phyloP scores from a whole-genome alignment of 352 stramenopile species.

The Phytophthora citrophthora region DNA sequence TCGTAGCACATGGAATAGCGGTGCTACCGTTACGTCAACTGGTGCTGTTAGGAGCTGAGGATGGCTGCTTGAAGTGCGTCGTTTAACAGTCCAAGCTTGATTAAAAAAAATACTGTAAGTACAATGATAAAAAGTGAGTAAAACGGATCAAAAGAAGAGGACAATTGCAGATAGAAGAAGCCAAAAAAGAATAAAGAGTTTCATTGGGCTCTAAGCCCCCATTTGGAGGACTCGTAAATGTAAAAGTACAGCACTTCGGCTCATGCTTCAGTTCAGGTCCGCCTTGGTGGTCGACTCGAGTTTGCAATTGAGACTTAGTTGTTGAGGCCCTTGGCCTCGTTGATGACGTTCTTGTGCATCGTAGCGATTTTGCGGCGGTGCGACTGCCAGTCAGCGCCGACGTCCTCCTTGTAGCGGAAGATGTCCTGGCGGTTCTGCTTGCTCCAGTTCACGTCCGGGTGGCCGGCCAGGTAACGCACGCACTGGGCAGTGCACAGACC shows the following conservation, averaged over 20 bases:
- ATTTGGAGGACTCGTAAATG: slow-evolving; percentile 10
- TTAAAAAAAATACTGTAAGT: slow-evolving; percentile 13
- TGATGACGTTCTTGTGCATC: slow-evolving; percentile 78
- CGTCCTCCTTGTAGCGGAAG: slow-evolving; percentile 71
- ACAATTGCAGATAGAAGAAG: slow-evolving; percentile 4
- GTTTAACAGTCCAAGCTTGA: slow-evolving; percentile 20
- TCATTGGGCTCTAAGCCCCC: slow-evolving; percentile 24
- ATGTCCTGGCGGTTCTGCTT: slow-evolving; percentile 79
- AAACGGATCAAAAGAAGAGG: neutral
- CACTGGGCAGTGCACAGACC: slow-evolving; percentile 78
- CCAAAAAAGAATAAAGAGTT: slow-evolving; percentile 26
- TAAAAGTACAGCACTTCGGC: slow-evolving; percentile 40
- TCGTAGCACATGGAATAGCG: slow-evolving; percentile 43
- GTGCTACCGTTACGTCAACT: slow-evolving; percentile 69
- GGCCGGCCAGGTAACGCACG: slow-evolving; percentile 67
- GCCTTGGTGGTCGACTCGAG: slow-evolving; percentile 4
- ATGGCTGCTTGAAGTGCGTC: slow-evolving; percentile 66
- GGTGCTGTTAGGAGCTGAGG: slow-evolving; percentile 64
- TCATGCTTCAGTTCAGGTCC: slow-evolving; percentile 4
- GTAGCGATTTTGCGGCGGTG: slow-evolving; percentile 77
- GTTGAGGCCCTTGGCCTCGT: slow-evolving; percentile 81
- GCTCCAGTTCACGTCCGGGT: slow-evolving; percentile 83
- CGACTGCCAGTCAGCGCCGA: slow-evolving; percentile 73
- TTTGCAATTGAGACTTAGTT: slow-evolving; percentile 31
- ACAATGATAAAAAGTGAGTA: slow-evolving; percentile 7